Evolutionary conservation across 805 yeast species (phyloP).

Genomic region (Candida yuanshanica): DNA sequence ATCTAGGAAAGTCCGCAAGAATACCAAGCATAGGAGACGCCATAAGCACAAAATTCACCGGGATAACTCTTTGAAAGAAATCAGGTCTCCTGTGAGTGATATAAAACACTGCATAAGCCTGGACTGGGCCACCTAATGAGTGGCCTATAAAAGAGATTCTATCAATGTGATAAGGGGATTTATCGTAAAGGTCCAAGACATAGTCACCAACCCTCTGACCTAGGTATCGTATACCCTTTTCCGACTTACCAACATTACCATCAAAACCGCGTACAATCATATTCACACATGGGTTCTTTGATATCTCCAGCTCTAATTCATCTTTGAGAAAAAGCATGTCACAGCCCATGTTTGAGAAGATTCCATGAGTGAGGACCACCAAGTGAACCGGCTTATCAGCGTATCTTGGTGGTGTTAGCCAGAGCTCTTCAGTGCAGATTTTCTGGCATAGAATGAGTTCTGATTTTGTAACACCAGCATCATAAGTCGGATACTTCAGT

Average conservation of each 20-base stretch:
- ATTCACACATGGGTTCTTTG: slow-evolving; percentile 30
- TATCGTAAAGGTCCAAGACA: slow-evolving; percentile 41
- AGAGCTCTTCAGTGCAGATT: slow-evolving; percentile 60
- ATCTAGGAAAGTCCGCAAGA: slow-evolving; percentile 79
- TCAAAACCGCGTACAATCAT: slow-evolving; percentile 76
- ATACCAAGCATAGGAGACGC: slow-evolving; percentile 91
- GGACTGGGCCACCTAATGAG: slow-evolving; percentile 89
- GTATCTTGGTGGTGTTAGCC: slow-evolving; percentile 62
- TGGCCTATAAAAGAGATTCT: slow-evolving; percentile 87
- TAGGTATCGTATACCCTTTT: slow-evolving; percentile 76
- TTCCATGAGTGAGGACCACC: slow-evolving; percentile 85
- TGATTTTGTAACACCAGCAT: slow-evolving; percentile 1
- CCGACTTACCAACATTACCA: slow-evolving; percentile 84
- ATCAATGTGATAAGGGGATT: slow-evolving; percentile 37
- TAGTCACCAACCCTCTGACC: slow-evolving; percentile 80
- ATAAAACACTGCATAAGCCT: slow-evolving; percentile 85
- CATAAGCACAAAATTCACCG: slow-evolving; percentile 72
- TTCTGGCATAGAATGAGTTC: slow-evolving; percentile 24
- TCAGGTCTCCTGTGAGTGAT: slow-evolving; percentile 55
- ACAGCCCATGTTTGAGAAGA: slow-evolving; percentile 84
- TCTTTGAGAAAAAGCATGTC: slow-evolving; percentile 89
- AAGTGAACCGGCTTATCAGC: slow-evolving; percentile 64
- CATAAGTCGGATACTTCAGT: slow-evolving; percentile 11
- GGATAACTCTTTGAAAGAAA: slow-evolving; percentile 60
- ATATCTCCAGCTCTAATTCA: slow-evolving; percentile 45